phyloP scores from a whole-genome alignment of 805 yeast genomes.

The Alloascoidea africana region DNA sequence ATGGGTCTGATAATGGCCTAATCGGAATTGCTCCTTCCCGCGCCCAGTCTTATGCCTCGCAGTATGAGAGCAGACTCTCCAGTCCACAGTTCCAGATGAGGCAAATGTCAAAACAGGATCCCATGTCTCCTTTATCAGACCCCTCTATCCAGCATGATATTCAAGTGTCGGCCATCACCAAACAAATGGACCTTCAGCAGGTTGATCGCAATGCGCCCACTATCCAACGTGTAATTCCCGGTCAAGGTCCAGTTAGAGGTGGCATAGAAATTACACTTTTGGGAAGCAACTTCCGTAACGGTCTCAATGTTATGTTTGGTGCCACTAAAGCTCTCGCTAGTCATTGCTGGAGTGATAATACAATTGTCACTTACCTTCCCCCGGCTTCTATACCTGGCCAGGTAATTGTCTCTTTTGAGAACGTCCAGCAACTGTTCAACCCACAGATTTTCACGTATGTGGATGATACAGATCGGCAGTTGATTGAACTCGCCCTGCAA shows the following conservation, averaged over 20 bases:
- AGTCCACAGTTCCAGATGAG: no score
- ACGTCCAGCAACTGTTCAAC: background rate
- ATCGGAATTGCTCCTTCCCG: no score
- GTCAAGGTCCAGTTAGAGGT: slow-evolving; percentile 91
- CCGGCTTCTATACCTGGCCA: slow-evolving; percentile 87
- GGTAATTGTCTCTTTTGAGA: slow-evolving; percentile 64
- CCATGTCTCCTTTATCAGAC: background rate
- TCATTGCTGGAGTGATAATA: slow-evolving; percentile 92
- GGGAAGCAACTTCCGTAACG: slow-evolving; percentile 78
- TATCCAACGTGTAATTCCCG: slow-evolving; percentile 82
- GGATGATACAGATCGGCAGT: slow-evolving; percentile 90
- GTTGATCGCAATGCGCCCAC: slow-evolving; percentile 33
- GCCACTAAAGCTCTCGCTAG: slow-evolving; percentile 60
- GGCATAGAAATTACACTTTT: slow-evolving; percentile 89
- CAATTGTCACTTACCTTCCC: slow-evolving; percentile 87
- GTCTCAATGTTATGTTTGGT: slow-evolving; percentile 77
- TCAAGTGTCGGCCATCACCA: background rate
- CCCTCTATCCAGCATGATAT: background rate
- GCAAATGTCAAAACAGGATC: background rate
- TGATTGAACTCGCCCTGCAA: slow-evolving; percentile 89
- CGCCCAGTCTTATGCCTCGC: no score
- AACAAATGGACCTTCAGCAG: background rate
- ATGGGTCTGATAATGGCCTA: no score
- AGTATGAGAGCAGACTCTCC: no score
- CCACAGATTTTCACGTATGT: slow-evolving; percentile 63